A percentile compares a stretch with the other conserved stretches of the same genome.
phyloP scores from a whole-genome alignment of 2,329 filamentous ascomycete species.

The Neofusicoccum parvum region DNA sequence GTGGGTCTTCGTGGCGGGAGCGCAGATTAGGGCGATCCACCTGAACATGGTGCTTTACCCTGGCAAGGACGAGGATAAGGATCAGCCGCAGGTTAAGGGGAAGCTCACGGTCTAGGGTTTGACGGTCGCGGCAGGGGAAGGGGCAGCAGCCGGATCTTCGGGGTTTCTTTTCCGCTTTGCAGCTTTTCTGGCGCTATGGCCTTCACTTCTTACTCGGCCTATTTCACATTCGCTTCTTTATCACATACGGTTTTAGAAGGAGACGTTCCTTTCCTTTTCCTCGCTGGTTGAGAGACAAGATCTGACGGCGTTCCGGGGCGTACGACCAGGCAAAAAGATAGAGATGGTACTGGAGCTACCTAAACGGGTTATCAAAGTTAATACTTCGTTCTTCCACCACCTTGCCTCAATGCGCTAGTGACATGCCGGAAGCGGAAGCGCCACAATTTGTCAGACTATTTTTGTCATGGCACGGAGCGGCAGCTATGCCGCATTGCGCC shows the following conservation, averaged over 20 bases:
- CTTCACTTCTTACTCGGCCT: not conserved
- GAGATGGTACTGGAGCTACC: not conserved
- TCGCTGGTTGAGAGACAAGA: not conserved
- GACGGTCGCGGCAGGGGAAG: not conserved
- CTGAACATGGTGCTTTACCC: constrained; percentile 59
- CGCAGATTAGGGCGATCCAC: constrained; percentile 55
- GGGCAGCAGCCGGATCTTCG: not conserved
- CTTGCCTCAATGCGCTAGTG: not conserved
- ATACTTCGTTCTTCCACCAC: not conserved
- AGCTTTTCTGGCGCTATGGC: not conserved
- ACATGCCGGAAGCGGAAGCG: not conserved
- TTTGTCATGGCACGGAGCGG: not conserved
- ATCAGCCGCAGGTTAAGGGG: not conserved
- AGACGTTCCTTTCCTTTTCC: not conserved
- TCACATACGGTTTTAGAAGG: not conserved
- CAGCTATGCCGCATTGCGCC: not conserved
- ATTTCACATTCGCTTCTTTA: constrained; percentile 6
- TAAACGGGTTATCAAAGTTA: constrained; percentile 6
- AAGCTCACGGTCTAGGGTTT: not conserved
- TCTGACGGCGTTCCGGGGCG: not conserved
- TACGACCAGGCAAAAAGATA: not conserved
- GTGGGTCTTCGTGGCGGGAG: constrained; percentile 58
- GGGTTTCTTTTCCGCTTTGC: not conserved
- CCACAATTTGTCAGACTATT: constrained; percentile 3
- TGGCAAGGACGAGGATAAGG: constrained; percentile 34